Evolutionary conservation across 208 protist species (phyloP).

Genomic region (Leishmania lainsoni): DNA sequence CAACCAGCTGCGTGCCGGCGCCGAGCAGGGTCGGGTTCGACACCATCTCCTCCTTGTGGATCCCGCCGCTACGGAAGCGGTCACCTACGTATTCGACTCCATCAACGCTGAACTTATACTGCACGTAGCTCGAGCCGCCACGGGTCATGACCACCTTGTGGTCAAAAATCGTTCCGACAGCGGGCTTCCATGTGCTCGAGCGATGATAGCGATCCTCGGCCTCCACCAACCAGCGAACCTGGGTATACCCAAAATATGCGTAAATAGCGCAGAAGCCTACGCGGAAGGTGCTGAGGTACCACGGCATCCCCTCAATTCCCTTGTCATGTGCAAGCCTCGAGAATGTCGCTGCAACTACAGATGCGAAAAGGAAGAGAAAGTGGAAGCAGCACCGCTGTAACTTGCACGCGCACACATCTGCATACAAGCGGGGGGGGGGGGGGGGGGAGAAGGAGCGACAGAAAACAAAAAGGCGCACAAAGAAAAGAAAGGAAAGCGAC

Average conservation of each 20-base stretch:
- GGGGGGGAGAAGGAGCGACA: neutral
- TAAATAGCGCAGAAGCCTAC: slow-evolving; percentile 77
- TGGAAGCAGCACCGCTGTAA: neutral
- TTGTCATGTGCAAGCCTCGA: neutral
- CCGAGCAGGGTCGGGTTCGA: slow-evolving; percentile 80
- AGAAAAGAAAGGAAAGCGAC: neutral
- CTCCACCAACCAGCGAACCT: slow-evolving; percentile 72
- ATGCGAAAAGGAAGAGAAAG: neutral
- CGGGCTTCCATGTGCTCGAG: slow-evolving; percentile 82
- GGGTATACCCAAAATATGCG: slow-evolving; percentile 67
- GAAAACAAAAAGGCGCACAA: neutral
- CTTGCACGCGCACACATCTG: neutral
- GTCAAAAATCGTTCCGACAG: slow-evolving; percentile 86
- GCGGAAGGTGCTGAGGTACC: slow-evolving; percentile 85
- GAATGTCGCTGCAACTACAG: neutral
- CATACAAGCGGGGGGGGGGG: neutral
- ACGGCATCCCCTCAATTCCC: slow-evolving; percentile 45
- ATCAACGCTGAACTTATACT: slow-evolving; percentile 84
- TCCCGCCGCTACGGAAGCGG: slow-evolving; percentile 82
- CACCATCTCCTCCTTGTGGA: slow-evolving; percentile 88
- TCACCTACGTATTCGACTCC: slow-evolving; percentile 77
- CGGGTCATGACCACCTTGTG: slow-evolving; percentile 89
- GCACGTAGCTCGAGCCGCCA: slow-evolving; percentile 78
- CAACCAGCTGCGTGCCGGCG: slow-evolving; percentile 83
- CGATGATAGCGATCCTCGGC: slow-evolving; percentile 86